Evolutionary conservation across 1,139 yeast species (phyloP), one percentile per base, ranked within the genome.

Genomic region (Saccharomyces hybrid): DNA sequence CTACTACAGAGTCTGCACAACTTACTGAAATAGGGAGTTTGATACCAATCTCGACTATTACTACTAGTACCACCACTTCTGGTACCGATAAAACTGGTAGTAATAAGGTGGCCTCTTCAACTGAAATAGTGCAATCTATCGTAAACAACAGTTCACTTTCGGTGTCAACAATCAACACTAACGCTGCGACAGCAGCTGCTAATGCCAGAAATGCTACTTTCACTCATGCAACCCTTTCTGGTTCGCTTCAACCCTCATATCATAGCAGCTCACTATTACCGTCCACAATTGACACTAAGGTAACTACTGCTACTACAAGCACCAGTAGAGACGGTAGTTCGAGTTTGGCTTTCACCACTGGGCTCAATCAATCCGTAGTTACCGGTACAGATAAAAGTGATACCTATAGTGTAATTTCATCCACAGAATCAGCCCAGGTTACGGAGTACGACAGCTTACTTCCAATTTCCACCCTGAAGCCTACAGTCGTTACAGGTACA

Each of bases 371-470:
- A 16, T 13, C 42, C 20, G 20, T 31, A 14, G 25, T 41, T 31
- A 48, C 50, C 8, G 26, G 27, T n/a, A n/a, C 50, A 7, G 27
- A 34, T 20, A 11, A 26, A 13, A 48, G 27, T 47, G 16, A 48
- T 16, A 42, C 44, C 4, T 47, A 26, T 16, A 47, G 48, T 27
- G 30, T 46, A 11, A 32, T 30, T 8, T 47, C 57, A 13, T 47
- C 49, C 8, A 58, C 61, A 7, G 53, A 54, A 11, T 51, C 58
- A 9, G 59, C 57, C 4, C 30, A 56, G 13, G 51, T 55, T n/a
- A 58, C 61, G 14, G 55, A 55, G 44, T 50, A 53, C 26, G 60
- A 59, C 9, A 54, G 58, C 7, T 59, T 56, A 55, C 4, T 56
- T 9, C 52, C 57, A 16, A 47, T 56, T 34, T 49, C 56, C 6